Percentiles rank a stretch among this genome's conserved stretches.
Conservation (phyloP, 2,329 filamentous ascomycete genomes). For the Botryosphaeria dothidea region DNA sequence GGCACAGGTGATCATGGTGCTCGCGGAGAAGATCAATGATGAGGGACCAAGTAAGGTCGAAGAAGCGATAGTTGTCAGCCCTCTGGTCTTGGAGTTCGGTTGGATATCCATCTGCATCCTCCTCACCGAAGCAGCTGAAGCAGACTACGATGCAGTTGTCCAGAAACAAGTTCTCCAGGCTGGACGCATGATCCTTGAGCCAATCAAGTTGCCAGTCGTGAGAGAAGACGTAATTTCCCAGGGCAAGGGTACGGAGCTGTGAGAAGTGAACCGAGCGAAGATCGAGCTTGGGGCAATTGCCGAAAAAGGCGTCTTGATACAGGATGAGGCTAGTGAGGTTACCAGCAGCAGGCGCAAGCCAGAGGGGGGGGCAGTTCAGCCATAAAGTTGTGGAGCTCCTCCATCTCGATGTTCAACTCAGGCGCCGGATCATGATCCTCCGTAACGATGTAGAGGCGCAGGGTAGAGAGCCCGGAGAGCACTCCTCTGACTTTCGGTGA, state of each 20-base stretch:
- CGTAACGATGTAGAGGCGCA: background rate
- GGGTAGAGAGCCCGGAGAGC: background rate
- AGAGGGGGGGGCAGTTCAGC: constrained; percentile 22
- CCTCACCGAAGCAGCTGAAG: too few species aligned
- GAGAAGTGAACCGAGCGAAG: constrained; percentile 39
- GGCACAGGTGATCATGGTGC: too few species aligned
- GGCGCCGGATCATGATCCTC: background rate
- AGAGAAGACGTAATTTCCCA: constrained; percentile 46
- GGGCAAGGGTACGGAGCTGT: constrained; percentile 39
- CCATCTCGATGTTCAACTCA: background rate
- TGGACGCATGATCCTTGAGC: constrained; percentile 42
- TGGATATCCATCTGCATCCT: too few species aligned
- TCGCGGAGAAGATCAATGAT: too few species aligned
- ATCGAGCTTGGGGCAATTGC: constrained; percentile 44
- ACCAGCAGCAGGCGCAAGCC: constrained; percentile 28
- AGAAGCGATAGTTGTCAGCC: too few species aligned
- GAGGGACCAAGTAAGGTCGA: too few species aligned
- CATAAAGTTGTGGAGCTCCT: constrained; percentile 22
- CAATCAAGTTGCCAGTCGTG: constrained; percentile 51
- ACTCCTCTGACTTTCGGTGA: background rate
- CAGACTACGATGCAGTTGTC: constrained; percentile 45
- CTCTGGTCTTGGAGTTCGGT: too few species aligned
- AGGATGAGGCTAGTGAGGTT: constrained; percentile 44
- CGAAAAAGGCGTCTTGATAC: constrained; percentile 35
- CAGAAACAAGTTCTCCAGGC: constrained; percentile 45